Evolutionary conservation across 306 rosid genomes (phyloP).

Genomic region (Acacia melanoxylon): DNA sequence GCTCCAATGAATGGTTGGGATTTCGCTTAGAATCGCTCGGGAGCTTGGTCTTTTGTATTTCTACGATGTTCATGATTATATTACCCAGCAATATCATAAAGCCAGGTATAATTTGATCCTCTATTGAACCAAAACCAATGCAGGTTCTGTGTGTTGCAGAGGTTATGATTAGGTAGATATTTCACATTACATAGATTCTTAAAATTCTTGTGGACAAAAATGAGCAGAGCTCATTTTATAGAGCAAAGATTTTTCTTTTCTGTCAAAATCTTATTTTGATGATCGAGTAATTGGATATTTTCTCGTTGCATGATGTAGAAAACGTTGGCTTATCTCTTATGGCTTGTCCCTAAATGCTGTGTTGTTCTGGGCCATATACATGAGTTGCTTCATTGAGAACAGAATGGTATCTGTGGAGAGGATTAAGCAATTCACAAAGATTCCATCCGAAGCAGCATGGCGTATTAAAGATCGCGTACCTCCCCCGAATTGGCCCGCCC

Average conservation of each 20-base stretch:
- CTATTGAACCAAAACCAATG: background rate
- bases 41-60: constrained; percentile 66
- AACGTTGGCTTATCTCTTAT: constrained; percentile 84
- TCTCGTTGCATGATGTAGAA: constrained; percentile 44
- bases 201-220: background rate
- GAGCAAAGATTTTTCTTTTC: background rate
- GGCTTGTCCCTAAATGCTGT: constrained; percentile 78
- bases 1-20: constrained; percentile 95
- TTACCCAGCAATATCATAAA: constrained; percentile 79
- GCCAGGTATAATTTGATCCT: constrained; percentile 61
- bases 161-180: background rate
- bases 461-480: constrained; percentile 55
- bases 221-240: background rate
- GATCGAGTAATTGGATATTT: constrained; percentile 22
- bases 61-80: constrained; percentile 84
- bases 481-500: constrained; percentile 86
- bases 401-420: constrained; percentile 98
- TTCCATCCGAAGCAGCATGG: constrained; percentile 89
- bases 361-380: constrained; percentile 73
- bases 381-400: constrained; percentile 93
- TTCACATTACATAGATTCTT: background rate
- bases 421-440: constrained; percentile 72
- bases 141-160: background rate
- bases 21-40: constrained; percentile 90
- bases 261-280: constrained; percentile 10